Percentiles rank a stretch among this genome's conserved stretches.
phyloP scores from a whole-genome alignment of 2,329 filamentous ascomycete genomes.

The Emmonsiellopsis sp. region DNA sequence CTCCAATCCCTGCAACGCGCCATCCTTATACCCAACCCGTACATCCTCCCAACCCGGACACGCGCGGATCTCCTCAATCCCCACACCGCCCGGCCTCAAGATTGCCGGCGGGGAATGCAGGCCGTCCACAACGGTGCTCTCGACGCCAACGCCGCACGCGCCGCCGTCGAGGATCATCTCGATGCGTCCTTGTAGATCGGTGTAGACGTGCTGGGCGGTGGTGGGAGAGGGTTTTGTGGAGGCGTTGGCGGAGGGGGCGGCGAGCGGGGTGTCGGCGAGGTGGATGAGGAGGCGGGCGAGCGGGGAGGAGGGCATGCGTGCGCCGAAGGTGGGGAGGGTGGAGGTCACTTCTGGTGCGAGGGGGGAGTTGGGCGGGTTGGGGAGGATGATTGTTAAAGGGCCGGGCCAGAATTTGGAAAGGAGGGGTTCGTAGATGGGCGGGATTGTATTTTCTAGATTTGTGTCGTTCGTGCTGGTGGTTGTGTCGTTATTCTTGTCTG shows the following conservation, averaged over 20 bases:
- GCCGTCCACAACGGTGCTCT: constrained; percentile 94
- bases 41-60: constrained; percentile 76
- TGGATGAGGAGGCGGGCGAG: constrained; percentile 85
- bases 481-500: neutral
- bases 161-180: constrained; percentile 85
- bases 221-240: constrained; percentile 91
- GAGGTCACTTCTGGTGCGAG: constrained; percentile 91
- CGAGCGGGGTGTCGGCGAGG: constrained; percentile 66
- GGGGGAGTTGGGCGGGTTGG: constrained; percentile 57
- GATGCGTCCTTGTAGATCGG: constrained; percentile 75
- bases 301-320: constrained; percentile 74
- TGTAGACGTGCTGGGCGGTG: constrained; percentile 74
- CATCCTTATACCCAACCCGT: constrained; percentile 68
- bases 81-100: constrained; percentile 76
- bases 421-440: constrained; percentile 65
- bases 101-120: constrained; percentile 71
- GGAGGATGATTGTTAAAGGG: constrained; percentile 81
- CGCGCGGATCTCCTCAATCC: constrained; percentile 64
- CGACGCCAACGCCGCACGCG: constrained; percentile 76
- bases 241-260: constrained; percentile 88
- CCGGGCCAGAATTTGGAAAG: constrained; percentile 89
- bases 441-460: constrained; percentile 41
- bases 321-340: constrained; percentile 73
- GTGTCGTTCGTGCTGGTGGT: neutral
- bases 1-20: constrained; percentile 53